Conservation (phyloP, 2,329 filamentous ascomycete species). For the Capronia coronata region DNA sequence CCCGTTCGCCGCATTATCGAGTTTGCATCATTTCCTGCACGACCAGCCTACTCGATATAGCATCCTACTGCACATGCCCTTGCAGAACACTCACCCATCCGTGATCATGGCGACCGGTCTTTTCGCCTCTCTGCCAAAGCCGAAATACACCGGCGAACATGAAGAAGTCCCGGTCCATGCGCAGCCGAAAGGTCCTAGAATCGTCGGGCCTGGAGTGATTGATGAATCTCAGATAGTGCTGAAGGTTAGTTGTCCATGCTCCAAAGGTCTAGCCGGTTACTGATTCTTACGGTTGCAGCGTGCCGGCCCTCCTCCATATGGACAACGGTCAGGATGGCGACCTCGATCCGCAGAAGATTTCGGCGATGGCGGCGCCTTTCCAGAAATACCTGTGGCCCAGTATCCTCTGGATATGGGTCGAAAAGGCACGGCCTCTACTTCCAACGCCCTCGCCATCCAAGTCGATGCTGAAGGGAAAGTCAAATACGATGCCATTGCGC, state of each 20-base stretch:
- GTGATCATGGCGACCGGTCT: slow-evolving; percentile 54
- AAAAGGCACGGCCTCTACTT: slow-evolving; percentile 58
- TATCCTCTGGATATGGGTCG: slow-evolving; percentile 94
- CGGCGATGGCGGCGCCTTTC: slow-evolving; percentile 92
- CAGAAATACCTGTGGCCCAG: slow-evolving; percentile 86
- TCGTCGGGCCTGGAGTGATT: slow-evolving; percentile 70
- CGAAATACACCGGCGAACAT: slow-evolving; percentile 83
- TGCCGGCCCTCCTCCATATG: slow-evolving; percentile 79
- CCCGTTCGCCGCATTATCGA: slow-evolving; percentile 2
- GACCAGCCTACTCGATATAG: background rate
- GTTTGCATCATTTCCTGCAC: slow-evolving; percentile 7
- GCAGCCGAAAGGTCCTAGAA: slow-evolving; percentile 71
- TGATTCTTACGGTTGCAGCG: slow-evolving; percentile 44
- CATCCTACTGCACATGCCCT: background rate
- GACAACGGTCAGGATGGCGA: slow-evolving; percentile 81
- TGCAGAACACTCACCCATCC: background rate
- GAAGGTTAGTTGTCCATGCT: slow-evolving; percentile 44
- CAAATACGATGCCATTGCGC: slow-evolving; percentile 91
- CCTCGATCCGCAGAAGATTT: slow-evolving; percentile 85
- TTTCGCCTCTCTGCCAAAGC: slow-evolving; percentile 74
- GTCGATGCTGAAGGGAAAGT: slow-evolving; percentile 88
- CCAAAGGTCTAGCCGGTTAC: background rate
- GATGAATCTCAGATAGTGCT: slow-evolving; percentile 81
- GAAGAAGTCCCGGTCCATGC: slow-evolving; percentile 68
- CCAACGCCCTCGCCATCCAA: slow-evolving; percentile 85